These are phyloP conservation scores for Leccinum insigne DNA, from an alignment of 1,284 basidiomycete genomes.

Conservation along the genomic window DNA sequence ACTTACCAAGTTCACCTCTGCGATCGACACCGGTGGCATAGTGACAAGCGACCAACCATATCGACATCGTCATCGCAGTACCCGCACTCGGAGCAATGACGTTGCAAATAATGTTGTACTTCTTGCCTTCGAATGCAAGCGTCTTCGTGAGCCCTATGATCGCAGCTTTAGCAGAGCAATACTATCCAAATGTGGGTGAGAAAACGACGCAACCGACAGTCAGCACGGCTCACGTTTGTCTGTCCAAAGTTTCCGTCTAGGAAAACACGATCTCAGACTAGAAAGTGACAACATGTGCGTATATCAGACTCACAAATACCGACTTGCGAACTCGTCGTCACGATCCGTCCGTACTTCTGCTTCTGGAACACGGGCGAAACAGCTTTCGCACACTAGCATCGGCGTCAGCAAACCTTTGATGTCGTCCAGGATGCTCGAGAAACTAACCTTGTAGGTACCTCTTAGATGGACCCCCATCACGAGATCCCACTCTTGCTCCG, in stretches of 20 bases:
- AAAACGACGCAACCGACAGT: neutral
- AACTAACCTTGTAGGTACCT: slow-evolving; percentile 67
- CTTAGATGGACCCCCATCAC: slow-evolving; percentile 90
- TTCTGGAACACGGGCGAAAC: slow-evolving; percentile 98
- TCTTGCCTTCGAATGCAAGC: slow-evolving; percentile 90
- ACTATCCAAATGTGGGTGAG: slow-evolving; percentile 42
- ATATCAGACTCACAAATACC: slow-evolving; percentile 73
- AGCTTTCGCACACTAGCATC: slow-evolving; percentile 78
- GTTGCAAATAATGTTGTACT: slow-evolving; percentile 91
- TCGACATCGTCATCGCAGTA: slow-evolving; percentile 87
- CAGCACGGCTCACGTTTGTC: slow-evolving; percentile 58
- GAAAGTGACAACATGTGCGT: neutral
- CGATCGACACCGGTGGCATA: neutral
- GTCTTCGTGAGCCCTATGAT: slow-evolving; percentile 91
- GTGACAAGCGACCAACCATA: slow-evolving; percentile 50
- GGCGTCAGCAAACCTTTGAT: slow-evolving; percentile 6
- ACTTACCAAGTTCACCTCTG: neutral
- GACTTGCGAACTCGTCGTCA: slow-evolving; percentile 92
- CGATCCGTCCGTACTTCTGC: slow-evolving; percentile 96
- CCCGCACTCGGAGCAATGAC: slow-evolving; percentile 90
- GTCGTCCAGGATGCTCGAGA: neutral
- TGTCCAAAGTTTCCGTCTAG: slow-evolving; percentile 95
- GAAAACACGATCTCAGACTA: slow-evolving; percentile 6
- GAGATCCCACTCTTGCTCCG: slow-evolving; percentile 93
- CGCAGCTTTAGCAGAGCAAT: slow-evolving; percentile 92